phyloP scores from a whole-genome alignment of 83 land plant genomes.

The Thuja plicata region DNA sequence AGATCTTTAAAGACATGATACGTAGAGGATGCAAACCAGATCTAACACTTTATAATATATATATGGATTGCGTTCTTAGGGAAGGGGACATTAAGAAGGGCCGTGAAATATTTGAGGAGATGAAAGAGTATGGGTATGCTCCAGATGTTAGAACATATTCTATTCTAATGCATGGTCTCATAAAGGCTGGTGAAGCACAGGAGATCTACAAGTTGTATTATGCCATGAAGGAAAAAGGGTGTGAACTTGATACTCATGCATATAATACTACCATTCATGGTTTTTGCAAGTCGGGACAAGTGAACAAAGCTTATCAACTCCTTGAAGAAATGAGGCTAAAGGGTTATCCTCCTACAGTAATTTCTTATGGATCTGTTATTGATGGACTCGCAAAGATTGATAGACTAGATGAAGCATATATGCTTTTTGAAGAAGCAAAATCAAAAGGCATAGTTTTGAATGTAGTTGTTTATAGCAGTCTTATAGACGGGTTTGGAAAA shows the following conservation, averaged over 20 bases:
- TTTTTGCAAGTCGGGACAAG: slow-evolving; percentile 75
- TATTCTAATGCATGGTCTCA: slow-evolving; percentile 59
- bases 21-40: slow-evolving; percentile 53
- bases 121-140: slow-evolving; percentile 38
- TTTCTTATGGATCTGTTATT: slow-evolving; percentile 65
- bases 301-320: slow-evolving; percentile 78
- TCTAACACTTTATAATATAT: slow-evolving; percentile 52
- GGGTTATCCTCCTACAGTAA: slow-evolving; percentile 48
- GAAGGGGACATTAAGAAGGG: slow-evolving; percentile 61
- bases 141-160: slow-evolving; percentile 62
- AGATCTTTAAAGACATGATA: slow-evolving; percentile 59
- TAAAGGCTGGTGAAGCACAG: slow-evolving; percentile 58
- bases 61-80: slow-evolving; percentile 72
- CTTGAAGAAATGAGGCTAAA: slow-evolving; percentile 71
- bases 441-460: slow-evolving; percentile 52
- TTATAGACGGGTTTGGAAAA: slow-evolving; percentile 75
- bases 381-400: slow-evolving; percentile 76
- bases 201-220: slow-evolving; percentile 59
- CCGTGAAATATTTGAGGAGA: slow-evolving; percentile 54
- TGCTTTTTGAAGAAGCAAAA: slow-evolving; percentile 83
- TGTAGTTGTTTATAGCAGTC: slow-evolving; percentile 60
- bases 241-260: slow-evolving; percentile 60
- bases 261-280: slow-evolving; percentile 70
- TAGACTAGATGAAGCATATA: slow-evolving; percentile 75
- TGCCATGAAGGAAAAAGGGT: slow-evolving; percentile 73